Evolutionary conservation across 2,329 filamentous ascomycete genomes (phyloP), one percentile per base, ranked within the genome.

Genomic region (Aspergillus sp.): DNA sequence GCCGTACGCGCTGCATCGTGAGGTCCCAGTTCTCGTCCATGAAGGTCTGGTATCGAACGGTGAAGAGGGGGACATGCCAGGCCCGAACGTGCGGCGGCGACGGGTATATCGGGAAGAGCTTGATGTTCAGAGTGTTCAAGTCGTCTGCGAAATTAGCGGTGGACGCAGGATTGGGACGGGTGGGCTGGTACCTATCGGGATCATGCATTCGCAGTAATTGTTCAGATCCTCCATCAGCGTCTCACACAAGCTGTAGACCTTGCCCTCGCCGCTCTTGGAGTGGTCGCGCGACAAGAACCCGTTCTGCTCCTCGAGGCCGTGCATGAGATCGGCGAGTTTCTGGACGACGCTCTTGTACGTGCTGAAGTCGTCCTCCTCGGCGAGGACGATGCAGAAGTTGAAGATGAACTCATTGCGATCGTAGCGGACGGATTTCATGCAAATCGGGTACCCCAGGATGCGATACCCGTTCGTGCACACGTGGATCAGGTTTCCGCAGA

Each of bases 191-290:
- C 89, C 89, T 58, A 96, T 93, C 0, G 92, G 92, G 65, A 96
- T 96, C 92, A 96, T 96, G 79, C 92, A 96, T 76, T 99, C 94
- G 66, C 90, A 92, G 66, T 96, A 99, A 64, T 95, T 95, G 67
- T 97, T 96, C 61, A 99, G 69, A 68, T 99, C 92, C 73, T 96
- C 91, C 61, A 97, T 80, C 60, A 99, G 74, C 60, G 88, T 90
- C 76, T 93, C 89, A 65, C 96, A 95, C 3, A 87, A 82, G 77
- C 71, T 89, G 75, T 76, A 87, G 47, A 80, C 80, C 68, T 79
- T 74, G 51, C 80, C 66, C 60, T 78, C 74, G 13, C 73, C 70
- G 11, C 76, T 72, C 33, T 73, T 72, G 32, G 75, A 72, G 13
- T 70, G 69, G 46, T 77, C 75, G 48, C 66, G 65, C 3, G 73